phyloP scores from a whole-genome alignment of 225 moss, liverwort and hornwort species.

The Sphagnum contortum region DNA sequence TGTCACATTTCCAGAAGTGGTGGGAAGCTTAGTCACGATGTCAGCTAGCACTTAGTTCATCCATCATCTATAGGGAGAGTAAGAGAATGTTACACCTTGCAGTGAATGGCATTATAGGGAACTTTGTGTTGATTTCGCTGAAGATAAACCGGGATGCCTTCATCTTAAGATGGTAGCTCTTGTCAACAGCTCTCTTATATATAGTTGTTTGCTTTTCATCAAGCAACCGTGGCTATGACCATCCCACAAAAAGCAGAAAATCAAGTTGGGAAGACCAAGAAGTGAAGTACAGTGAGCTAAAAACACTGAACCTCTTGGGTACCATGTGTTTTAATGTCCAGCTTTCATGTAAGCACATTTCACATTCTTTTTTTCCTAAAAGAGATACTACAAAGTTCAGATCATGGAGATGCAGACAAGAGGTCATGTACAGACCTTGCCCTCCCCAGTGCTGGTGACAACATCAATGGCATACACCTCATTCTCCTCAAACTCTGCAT shows the following conservation, averaged over 20 bases:
- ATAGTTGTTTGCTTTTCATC: slow-evolving; percentile 99
- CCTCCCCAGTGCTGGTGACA: slow-evolving; percentile 94
- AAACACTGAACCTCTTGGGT: too few relatives aligned
- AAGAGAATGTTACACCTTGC: slow-evolving; percentile 45
- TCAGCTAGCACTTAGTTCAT: too few relatives aligned
- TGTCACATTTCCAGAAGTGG: too few relatives aligned
- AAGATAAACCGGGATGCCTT: slow-evolving; percentile 97
- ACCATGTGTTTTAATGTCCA: too few relatives aligned
- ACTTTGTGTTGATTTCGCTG: slow-evolving; percentile 95
- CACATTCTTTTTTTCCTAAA: too few relatives aligned
- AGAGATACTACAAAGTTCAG: too few relatives aligned
- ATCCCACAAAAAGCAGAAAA: background rate
- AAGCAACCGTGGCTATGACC: slow-evolving; percentile 69
- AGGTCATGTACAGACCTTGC: slow-evolving; percentile 45
- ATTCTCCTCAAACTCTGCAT: slow-evolving; percentile 97
- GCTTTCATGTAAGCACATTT: too few relatives aligned
- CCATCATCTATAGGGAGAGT: background rate
- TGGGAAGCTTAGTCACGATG: too few relatives aligned
- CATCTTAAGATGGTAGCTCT: slow-evolving; percentile 92
- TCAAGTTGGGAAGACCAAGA: too few relatives aligned
- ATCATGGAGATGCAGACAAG: too few relatives aligned
- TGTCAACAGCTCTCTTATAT: slow-evolving; percentile 96
- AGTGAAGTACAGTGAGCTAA: too few relatives aligned
- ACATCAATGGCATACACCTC: slow-evolving; percentile 97
- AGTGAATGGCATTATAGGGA: slow-evolving; percentile 97